These are phyloP conservation scores for Sphagnurus paluster DNA, from an alignment of 1,284 basidiomycete genomes.

Conservation along the genomic window DNA sequence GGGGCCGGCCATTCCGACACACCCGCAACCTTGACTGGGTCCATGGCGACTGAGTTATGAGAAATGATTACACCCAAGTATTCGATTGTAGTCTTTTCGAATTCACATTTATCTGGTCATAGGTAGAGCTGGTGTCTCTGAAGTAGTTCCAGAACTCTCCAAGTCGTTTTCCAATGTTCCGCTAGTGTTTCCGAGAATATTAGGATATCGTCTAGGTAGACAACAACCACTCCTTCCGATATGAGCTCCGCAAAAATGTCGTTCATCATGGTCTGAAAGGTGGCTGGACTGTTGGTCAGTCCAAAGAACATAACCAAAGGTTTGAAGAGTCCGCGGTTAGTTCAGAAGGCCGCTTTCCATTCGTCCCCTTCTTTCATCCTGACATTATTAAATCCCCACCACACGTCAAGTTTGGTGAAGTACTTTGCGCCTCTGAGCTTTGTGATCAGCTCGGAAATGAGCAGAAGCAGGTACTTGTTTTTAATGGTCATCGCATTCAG, in stretches of 20 bases:
- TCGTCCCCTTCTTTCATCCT: conserved; percentile 9
- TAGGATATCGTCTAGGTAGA: conserved; percentile 21
- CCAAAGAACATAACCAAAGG: conserved; percentile 35
- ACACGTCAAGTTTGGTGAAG: neutral
- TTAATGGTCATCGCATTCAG: conserved; percentile 40
- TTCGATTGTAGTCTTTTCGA: neutral
- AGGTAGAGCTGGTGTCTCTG: neutral
- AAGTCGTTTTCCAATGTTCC: conserved; percentile 10
- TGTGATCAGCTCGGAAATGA: conserved; percentile 34
- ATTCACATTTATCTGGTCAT: conserved; percentile 1
- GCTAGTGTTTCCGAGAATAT: conserved; percentile 14
- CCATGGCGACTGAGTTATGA: neutral
- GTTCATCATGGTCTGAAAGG: conserved; percentile 30
- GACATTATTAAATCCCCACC: conserved; percentile 24
- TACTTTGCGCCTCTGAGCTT: conserved; percentile 14
- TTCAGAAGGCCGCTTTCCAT: conserved; percentile 31
- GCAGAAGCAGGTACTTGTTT: conserved; percentile 35
- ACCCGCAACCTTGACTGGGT: neutral
- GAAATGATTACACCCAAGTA: neutral
- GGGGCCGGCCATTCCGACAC: conserved; percentile 1
- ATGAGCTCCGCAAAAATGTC: conserved; percentile 23
- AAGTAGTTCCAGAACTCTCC: neutral
- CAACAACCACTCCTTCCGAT: conserved; percentile 15
- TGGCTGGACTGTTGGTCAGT: conserved; percentile 32
- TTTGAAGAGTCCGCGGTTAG: conserved; percentile 32